These are phyloP conservation scores for Melastoma candidum DNA, from an alignment of 441 rosid genomes.

Conservation along the genomic window DNA sequence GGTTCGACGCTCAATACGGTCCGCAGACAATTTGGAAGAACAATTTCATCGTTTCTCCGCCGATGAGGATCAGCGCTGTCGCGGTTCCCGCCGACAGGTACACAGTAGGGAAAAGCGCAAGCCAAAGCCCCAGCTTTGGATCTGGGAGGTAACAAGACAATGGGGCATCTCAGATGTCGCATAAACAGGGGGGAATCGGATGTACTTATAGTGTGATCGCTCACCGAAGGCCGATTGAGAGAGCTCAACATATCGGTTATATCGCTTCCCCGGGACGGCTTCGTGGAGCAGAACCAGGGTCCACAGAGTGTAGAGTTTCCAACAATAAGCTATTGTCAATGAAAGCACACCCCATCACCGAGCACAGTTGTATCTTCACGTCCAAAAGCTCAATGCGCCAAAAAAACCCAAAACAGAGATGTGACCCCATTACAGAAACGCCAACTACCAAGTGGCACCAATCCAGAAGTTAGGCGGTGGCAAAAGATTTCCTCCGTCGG, in stretches of 20 bases:
- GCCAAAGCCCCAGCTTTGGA: constrained; percentile 80
- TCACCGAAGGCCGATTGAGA: constrained; percentile 96
- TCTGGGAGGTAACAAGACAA: constrained; percentile 29
- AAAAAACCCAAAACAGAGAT: no score
- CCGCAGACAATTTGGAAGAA: constrained; percentile 92
- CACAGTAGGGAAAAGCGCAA: constrained; percentile 86
- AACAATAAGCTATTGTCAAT: constrained; percentile 73
- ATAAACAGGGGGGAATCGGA: not conserved
- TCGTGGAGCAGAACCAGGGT: constrained; percentile 85
- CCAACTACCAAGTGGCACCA: no score
- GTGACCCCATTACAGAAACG: no score
- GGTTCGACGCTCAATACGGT: constrained; percentile 73
- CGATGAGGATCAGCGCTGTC: constrained; percentile 75
- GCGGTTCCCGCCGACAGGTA: constrained; percentile 94
- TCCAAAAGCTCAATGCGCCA: no score
- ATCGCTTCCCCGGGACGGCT: constrained; percentile 89
- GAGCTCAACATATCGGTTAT: constrained; percentile 88
- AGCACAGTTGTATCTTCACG: no score
- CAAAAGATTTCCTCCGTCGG: no score
- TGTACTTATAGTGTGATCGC: constrained; percentile 6
- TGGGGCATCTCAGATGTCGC: not conserved
- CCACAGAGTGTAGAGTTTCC: constrained; percentile 96
- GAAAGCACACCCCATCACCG: constrained; percentile 88
- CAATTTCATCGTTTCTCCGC: constrained; percentile 93
- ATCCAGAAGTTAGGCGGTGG: no score